These are phyloP conservation scores for Meripilus lineatus DNA, from an alignment of 1,284 basidiomycete genomes.

Conservation along the genomic window DNA sequence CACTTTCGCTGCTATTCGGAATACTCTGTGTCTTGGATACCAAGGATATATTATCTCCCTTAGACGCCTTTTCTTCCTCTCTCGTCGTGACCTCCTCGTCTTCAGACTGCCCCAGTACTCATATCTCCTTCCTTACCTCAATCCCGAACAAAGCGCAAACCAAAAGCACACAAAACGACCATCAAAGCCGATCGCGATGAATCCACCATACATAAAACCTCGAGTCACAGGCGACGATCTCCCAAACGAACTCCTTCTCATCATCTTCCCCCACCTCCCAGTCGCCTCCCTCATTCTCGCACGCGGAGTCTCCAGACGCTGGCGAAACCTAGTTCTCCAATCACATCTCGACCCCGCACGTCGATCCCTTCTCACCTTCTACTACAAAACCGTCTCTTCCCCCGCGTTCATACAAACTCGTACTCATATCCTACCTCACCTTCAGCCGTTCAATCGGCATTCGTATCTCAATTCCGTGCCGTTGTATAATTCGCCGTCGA, in stretches of 20 bases:
- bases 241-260: constrained; percentile 14
- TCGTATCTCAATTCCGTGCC: constrained; percentile 8
- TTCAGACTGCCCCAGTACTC: too few relatives aligned
- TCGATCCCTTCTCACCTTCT: constrained; percentile 9
- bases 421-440: constrained; percentile 5
- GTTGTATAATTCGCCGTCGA: neutral
- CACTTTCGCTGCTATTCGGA: too few relatives aligned
- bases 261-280: constrained; percentile 9
- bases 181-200: too few relatives aligned
- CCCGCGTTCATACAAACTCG: constrained; percentile 6
- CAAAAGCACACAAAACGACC: too few relatives aligned
- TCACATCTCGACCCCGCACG: constrained; percentile 8
- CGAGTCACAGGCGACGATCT: constrained; percentile 9
- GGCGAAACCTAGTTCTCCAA: constrained; percentile 10
- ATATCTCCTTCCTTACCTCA: too few relatives aligned
- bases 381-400: constrained; percentile 1
- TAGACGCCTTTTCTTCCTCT: too few relatives aligned
- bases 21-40: too few relatives aligned
- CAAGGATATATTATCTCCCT: too few relatives aligned
- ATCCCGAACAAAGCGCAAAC: too few relatives aligned
- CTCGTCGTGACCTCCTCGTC: too few relatives aligned
- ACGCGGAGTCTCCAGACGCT: constrained; percentile 9
- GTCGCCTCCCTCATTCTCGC: constrained; percentile 9
- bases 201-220: too few relatives aligned
- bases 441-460: constrained; percentile 9